Base-by-base conservation (phyloP, 169 alveolate genomes). In the Toxoplasma gondii region DNA sequence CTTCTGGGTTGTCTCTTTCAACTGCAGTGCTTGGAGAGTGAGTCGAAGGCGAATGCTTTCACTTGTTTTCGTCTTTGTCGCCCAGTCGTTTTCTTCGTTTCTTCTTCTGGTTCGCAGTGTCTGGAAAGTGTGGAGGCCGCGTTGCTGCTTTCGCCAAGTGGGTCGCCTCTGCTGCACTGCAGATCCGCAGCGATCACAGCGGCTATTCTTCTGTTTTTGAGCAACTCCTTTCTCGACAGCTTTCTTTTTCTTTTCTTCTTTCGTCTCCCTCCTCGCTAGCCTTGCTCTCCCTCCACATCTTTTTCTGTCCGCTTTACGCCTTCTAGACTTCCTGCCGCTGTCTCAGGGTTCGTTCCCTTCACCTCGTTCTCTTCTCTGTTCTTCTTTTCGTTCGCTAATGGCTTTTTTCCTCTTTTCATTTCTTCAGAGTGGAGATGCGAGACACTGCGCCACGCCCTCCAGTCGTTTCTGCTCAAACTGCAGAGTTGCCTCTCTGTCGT, bases 401-500 rank as follows among this genome's bases (percentile, higher is more conserved):
- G 27, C 17, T 64, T 64, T 64, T 27, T 64, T 64, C 58, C 58
- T 49, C 58, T 4, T 4, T 49, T 4, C 58, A 12, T 12, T 12
- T 4, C 58, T 27, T 0, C 86, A 78, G 86, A 38, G 16, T 78
- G 86, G 86, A 19, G 86, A 19, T 38, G 45, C 45, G 86, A 78
- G 10, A 78, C 86, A 1, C 16, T 78, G 86, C 86, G 86, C 22
- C 86, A 78, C 43, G 86, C n/a, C 22, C 86, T 78, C n/a, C 86
- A 78, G 45, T 78, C 86, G 49, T 78, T 78, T 27, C 86, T 78
- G 27, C 86, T 78, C n/a, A 78, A 78, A 45, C 39, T 78, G 39
- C 86, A 78, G 22, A 78, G 86, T 38, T 78, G 86, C 45, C 86
- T 78, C 45, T 78, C 86, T 27, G 45, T 78, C 86, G 45, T 78